phyloP scores from a whole-genome alignment of 805 yeast genomes.

The Candida cerambycidarum region DNA sequence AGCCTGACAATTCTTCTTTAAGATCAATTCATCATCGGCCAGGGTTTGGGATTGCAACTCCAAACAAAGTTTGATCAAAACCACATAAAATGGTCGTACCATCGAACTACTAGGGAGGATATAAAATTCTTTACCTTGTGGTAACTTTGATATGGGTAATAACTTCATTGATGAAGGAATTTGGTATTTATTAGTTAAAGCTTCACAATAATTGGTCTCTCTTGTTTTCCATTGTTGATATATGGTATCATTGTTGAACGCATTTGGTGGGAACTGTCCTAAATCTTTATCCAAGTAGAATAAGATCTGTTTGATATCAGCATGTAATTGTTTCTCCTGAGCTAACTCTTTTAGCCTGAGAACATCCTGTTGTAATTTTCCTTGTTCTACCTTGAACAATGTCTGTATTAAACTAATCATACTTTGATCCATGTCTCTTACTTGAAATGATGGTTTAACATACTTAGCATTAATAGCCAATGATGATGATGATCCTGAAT shows the following conservation, averaged over 20 bases:
- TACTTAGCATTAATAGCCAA: constrained; percentile 19
- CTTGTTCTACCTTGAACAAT: constrained; percentile 50
- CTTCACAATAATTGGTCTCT: constrained; percentile 24
- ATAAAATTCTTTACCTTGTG: constrained; percentile 38
- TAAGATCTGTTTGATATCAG: constrained; percentile 33
- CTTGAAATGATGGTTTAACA: constrained; percentile 50
- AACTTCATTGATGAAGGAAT: constrained; percentile 33
- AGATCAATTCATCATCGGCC: constrained; percentile 21
- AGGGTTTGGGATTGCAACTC: constrained; percentile 8
- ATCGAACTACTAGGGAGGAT: constrained; percentile 32
- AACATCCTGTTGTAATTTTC: constrained; percentile 56
- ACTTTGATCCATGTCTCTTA: constrained; percentile 56
- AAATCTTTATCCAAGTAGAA: constrained; percentile 37
- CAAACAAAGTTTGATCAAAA: constrained; percentile 44
- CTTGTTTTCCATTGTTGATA: constrained; percentile 35
- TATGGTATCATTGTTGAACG: constrained; percentile 22
- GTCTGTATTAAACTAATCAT: constrained; percentile 38
- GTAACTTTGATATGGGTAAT: constrained; percentile 30
- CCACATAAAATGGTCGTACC: constrained; percentile 39
- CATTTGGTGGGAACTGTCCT: constrained; percentile 36
- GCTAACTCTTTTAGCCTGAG: constrained; percentile 39
- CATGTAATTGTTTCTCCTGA: constrained; percentile 38
- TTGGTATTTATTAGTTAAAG: constrained; percentile 27
- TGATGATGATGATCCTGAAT: neutral
- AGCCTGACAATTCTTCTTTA: constrained; percentile 43